Evolutionary conservation across 2,329 filamentous ascomycete species (phyloP), one percentile per base, ranked within the genome.

Genomic region (Beauveria asiatica): DNA sequence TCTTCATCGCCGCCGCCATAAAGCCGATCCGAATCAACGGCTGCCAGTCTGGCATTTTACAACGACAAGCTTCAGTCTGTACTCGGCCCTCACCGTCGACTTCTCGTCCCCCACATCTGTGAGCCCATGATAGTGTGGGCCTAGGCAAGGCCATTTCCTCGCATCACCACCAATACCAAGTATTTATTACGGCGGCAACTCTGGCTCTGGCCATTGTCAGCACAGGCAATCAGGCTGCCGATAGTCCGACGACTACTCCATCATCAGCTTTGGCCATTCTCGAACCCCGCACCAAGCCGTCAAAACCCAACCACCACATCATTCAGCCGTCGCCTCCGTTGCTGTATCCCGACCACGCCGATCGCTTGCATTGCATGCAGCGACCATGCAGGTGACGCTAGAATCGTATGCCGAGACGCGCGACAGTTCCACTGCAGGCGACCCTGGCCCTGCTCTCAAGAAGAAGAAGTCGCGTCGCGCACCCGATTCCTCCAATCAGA

Each of bases 391-490:
- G 50, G 42, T 30, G 27, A 42, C 49, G 17, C 57, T 51, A 48
- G 50, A 54, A 45, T 10, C 49, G 19, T 46, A 52, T 27, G 16
- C 48, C 37, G 57, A 45, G 1, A 49, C 39, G 41, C 57, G 27
- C 39, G 56, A 58, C 46, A 39, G n/a, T 58, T 51, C 52, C 51
- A 51, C 23, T 30, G 39, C 41, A 23, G 27, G n/a, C 39, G 46
- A 52, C 5, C 46, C 53, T 17, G 51, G 62, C 25, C 60, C 67
- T 49, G 64, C 65, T 17, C 11, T 17, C 17, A 65, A 68, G 50
- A 79, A 76, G 71, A 83, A 82, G 72, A 82, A 81, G 68, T 67
- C 79, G 19, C 75, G 80, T 65, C 77, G 80, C 62, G 74, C 75
- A 42, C 73, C 73, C 61, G 79, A 83, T 59, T 69, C 76, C 39